Base-by-base conservation (phyloP, 129 eudicot species). In the sunflower (Helianthus annuus) region DNA sequence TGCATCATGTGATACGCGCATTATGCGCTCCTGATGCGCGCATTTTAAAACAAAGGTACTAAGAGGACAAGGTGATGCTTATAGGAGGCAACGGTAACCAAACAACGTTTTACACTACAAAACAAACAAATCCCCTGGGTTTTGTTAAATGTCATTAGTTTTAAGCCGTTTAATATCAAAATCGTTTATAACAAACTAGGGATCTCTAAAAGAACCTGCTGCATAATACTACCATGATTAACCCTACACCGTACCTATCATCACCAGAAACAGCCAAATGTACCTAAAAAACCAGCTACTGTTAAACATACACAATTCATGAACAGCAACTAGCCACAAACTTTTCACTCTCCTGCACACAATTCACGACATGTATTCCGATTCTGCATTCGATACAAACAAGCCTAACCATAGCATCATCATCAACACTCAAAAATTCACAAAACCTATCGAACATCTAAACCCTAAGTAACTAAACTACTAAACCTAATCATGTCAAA, bases 391-490 rank as follows among this genome's bases (percentile, higher is more conserved):
- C 36, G 36, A 32, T 32, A 32, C 36, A 32, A 32, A 32, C 36
- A 32, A 32, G 4, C 36, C 36, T 32, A 32, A 62, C 8, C 71
- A 49, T 40, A 4, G 8, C 42, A 74, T 61, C 69, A 59, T 32
- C 61, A 60, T 7, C 70, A 64, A 38, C 16, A 62, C 19, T 60
- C 34, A 19, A 32, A 57, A 3, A 49, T n/a, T 8, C n/a, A 46
- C 68, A 45, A 45, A 59, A 27, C 2, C 24, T 13, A 29, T 15
- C 15, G 34, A 55, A 4, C 76, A 62, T 54, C 9, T 68, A 67
- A 79, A 79, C 76, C 68, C 72, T 71, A 81, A 70, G 52, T 64
- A 74, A 36, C 66, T 38, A 56, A 60, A 75, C 19, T 22, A 45
- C 48, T n/a, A 4, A 70, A 54, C 59, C 75, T 12, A 19, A 70